Base-by-base conservation (phyloP, 192 early-diverging fungal genomes). In the Coemansia sp. region DNA sequence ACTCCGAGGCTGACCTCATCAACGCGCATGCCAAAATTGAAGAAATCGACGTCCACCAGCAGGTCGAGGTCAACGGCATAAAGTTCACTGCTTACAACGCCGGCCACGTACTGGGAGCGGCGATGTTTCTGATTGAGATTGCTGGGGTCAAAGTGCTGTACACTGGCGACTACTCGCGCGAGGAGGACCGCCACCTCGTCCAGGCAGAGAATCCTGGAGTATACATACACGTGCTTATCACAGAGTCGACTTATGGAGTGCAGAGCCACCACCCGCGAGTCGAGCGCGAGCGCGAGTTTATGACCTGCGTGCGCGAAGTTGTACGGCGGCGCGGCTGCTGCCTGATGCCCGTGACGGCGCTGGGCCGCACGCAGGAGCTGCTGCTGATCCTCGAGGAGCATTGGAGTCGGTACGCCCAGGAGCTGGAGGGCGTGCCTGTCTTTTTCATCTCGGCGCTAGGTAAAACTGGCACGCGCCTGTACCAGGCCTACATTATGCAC, bases 171-270 rank as follows among this genome's bases (percentile, higher is more conserved):
- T 99, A 99, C 74, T 97, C 96, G 31, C 92, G 97, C 46, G 97
- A 99, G 83, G 97, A 99, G 80, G 98, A 99, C 86, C 89, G 98
- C 10, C 98, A 99, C 79, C 88, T 99, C 65, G 95, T 97, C 88
- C 93, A 96, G 3, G 98, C 97, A 5, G 98, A 99, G 72, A 88
- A 90, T 29, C 98, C 98, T 1, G 88, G 86, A 44, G 91, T 93
- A 0, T 75, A 89, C 27, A 89, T 95, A 11, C 96, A 98, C 67
- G 95, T 99, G 12, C 84, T 99, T 65, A 97, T 99, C 55, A 94
- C 92, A 60, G 98, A 99, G 74, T 92, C 91, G 36, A 99, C 98
- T 3, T 99, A 97, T 74, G 97, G 98, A 57, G 93, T 99, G 38
- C 96, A 98, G 75, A 94, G 91, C 69, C 95, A 98, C 74, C 93